phyloP scores from a whole-genome alignment of 306 rosid genomes.

The Oemleria cerasiformis region DNA sequence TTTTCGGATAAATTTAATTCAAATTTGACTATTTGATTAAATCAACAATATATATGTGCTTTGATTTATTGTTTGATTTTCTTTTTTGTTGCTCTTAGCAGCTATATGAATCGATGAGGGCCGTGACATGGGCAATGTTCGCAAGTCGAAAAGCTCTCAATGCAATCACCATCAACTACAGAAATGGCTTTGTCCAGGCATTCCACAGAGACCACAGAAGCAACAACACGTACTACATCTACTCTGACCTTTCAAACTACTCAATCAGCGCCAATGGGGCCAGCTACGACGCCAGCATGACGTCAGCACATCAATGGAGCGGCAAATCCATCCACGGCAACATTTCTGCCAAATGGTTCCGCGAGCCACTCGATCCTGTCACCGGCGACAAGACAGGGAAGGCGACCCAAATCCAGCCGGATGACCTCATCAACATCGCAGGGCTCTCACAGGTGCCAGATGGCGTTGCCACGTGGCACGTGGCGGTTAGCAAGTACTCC shows the following conservation, averaged over 20 bases:
- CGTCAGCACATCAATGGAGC: conserved; percentile 57
- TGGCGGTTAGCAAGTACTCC: conserved; percentile 88
- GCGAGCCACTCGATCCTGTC: conserved; percentile 87
- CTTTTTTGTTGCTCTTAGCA: conserved; percentile 44
- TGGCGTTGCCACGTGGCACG: conserved; percentile 98
- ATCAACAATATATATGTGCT: no score
- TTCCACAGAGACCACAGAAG: conserved; percentile 87
- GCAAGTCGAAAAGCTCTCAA: conserved; percentile 82
- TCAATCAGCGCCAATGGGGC: conserved; percentile 55
- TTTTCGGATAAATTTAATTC: background rate
- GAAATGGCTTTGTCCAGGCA: conserved; percentile 93
- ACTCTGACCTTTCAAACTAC: conserved; percentile 83
- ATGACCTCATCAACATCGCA: conserved; percentile 80
- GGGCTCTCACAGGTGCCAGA: conserved; percentile 89
- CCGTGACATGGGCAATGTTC: conserved; percentile 86
- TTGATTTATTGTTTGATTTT: conserved; percentile 16
- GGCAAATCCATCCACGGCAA: conserved; percentile 67
- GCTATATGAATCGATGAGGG: conserved; percentile 88
- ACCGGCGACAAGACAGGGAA: conserved; percentile 89
- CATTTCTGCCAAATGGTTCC: conserved; percentile 80
- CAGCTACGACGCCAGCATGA: conserved; percentile 21
- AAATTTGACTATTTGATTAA: background rate
- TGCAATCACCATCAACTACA: conserved; percentile 88
- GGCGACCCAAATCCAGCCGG: conserved; percentile 79
- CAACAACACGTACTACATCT: conserved; percentile 85